Base-by-base conservation (phyloP, 176 grass and related monocot genomes). In the Avena sativa region DNA sequence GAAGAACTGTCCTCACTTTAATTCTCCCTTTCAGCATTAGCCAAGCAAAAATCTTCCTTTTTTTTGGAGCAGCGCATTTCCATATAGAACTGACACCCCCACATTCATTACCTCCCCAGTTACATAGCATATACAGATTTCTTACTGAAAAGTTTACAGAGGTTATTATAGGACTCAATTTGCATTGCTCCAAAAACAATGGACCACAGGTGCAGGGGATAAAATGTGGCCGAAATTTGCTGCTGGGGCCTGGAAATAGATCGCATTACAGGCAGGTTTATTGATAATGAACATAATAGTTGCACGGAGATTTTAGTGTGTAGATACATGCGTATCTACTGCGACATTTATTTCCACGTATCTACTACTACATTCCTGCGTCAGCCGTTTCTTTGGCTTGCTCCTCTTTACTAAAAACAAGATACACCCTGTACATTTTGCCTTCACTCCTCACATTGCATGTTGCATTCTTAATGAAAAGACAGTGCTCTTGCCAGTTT, bases 141-240 rank as follows among this genome's bases (percentile, higher is more conserved):
- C 23, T 23, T 23, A 23, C 23, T 23, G 23, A 23, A 23, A 23
- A 23, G 23, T 23, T 8, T 71, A 28, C 15, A 8, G 26, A 23
- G 59, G 59, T 59, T 20, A 8, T 76, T 76, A 69, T 11, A 81
- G 28, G 60, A 76, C 34, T 38, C 58, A 38, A 76, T 76, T 57
- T 43, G 13, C 20, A 40, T 14, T 61, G 36, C 61, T 88, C 14
- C 49, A 21, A 46, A 71, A 52, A 46, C 25, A 53, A 36, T n/a
- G 67, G 55, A 72, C 8, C 13, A 51, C 1, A 80, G 63, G 12
- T 81, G 23, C 76, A 66, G 38, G 46, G 40, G n/a, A 1, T 4
- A 50, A 84, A 6, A 20, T 61, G 4, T 77, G 26, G 67, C 25
- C 2, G 0, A 67, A 34, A 46, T 47, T n/a, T 64, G 20, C 19